A percentile compares a stretch with the other conserved stretches of the same genome.
Evolutionary conservation across 306 rosid species (phyloP).

Genomic region (Senna siamea): DNA sequence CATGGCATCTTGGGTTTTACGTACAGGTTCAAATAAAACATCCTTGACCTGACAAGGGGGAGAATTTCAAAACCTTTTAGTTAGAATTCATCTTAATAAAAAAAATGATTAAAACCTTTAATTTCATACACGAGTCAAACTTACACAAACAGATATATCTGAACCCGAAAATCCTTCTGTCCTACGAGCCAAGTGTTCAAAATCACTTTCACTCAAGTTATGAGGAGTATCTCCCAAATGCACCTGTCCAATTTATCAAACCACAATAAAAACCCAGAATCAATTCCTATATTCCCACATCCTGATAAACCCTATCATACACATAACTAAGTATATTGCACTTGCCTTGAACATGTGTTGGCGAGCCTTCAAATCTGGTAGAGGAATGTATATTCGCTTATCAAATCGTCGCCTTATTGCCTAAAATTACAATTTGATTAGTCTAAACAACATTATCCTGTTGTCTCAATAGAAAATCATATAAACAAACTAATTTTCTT

Average conservation of each 20-base stretch:
- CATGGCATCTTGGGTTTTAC: constrained; percentile 99
- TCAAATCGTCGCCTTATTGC: constrained; percentile 98
- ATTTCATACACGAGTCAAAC: constrained; percentile 42
- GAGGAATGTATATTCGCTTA: constrained; percentile 98
- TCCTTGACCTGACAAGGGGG: constrained; percentile 77
- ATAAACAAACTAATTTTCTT: constrained; percentile 21
- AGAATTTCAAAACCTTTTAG: constrained; percentile 14
- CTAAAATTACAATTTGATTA: constrained; percentile 56
- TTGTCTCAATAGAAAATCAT: constrained; percentile 15
- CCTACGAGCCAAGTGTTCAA: constrained; percentile 76
- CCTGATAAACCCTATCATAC: constrained; percentile 22
- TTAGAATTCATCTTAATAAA: constrained; percentile 16
- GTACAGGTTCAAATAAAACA: constrained; percentile 98
- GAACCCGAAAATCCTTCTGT: constrained; percentile 98
- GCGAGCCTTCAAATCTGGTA: constrained; percentile 93
- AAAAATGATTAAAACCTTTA: constrained; percentile 19
- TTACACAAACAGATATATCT: constrained; percentile 95
- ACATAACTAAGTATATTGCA: constrained; percentile 32
- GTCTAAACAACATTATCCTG: constrained; percentile 33
- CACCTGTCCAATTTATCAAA: constrained; percentile 64
- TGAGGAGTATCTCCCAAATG: constrained; percentile 99
- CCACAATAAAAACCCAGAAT: constrained; percentile 22
- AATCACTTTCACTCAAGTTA: constrained; percentile 84
- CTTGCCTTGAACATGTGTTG: constrained; percentile 95
- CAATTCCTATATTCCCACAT: constrained; percentile 26